Evolutionary conservation across 495 filamentous ascomycete species (phyloP).

Genomic region (Tuber magnatum): DNA sequence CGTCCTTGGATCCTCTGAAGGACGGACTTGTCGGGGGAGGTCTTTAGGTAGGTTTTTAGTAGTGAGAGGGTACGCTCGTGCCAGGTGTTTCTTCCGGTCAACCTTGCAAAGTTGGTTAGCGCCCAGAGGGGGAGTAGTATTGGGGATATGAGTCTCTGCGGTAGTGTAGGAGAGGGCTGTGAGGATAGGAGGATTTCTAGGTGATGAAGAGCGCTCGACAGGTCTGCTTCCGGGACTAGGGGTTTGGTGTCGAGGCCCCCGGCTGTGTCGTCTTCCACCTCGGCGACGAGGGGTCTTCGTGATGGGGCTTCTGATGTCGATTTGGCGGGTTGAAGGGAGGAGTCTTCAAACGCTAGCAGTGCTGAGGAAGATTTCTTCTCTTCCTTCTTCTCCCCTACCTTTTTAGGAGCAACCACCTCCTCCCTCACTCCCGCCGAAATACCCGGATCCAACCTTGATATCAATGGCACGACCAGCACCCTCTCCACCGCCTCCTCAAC

Average conservation of each 20-base stretch:
- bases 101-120: conserved; percentile 45
- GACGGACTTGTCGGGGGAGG: conserved; percentile 2
- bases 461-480: conserved; percentile 50
- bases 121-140: conserved; percentile 56
- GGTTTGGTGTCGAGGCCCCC: not conserved
- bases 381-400: conserved; percentile 1
- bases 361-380: conserved; percentile 20
- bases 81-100: conserved; percentile 34
- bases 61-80: conserved; percentile 17
- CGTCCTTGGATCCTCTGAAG: conserved; percentile 26
- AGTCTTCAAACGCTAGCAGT: conserved; percentile 29
- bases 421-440: not conserved
- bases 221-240: conserved; percentile 29
- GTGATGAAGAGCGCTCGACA: conserved; percentile 45
- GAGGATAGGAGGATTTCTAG: conserved; percentile 48
- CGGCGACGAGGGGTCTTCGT: conserved; percentile 9
- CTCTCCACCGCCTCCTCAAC: conserved; percentile 50
- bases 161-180: conserved; percentile 54
- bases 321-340: not conserved
- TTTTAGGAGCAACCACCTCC: not conserved
- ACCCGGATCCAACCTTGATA: conserved; percentile 47
- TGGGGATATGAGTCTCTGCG: conserved; percentile 52
- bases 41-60: conserved; percentile 28
- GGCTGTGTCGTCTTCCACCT: conserved; percentile 5
- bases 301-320: conserved; percentile 8